A percentile compares a stretch with the other conserved stretches of the same genome.
Conservation (phyloP, 1,284 basidiomycete species). For the Ganoderma lingzhi region DNA sequence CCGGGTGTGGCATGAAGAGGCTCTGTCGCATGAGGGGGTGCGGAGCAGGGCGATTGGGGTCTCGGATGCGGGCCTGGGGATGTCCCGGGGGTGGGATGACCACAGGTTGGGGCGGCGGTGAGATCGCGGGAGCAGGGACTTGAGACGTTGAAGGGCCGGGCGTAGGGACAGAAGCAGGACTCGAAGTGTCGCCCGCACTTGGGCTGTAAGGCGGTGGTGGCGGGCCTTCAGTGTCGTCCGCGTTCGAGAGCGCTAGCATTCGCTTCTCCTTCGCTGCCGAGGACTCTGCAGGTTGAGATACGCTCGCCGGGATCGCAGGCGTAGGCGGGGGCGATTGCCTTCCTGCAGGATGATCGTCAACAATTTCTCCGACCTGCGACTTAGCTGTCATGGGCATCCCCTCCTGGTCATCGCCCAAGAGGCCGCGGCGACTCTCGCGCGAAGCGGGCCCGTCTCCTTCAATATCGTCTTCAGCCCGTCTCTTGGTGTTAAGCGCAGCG, state of each 20-base stretch:
- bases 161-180: neutral
- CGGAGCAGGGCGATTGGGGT: slow-evolving; percentile 27
- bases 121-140: slow-evolving; percentile 9
- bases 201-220: slow-evolving; percentile 30
- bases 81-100: slow-evolving; percentile 39
- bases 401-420: neutral
- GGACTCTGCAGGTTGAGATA: slow-evolving; percentile 5
- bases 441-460: slow-evolving; percentile 15
- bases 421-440: neutral
- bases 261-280: slow-evolving; percentile 29
- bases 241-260: slow-evolving; percentile 22
- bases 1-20: slow-evolving; percentile 76
- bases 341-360: slow-evolving; percentile 15
- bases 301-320: slow-evolving; percentile 15
- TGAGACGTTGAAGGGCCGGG: slow-evolving; percentile 16
- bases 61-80: slow-evolving; percentile 41
- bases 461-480: slow-evolving; percentile 42
- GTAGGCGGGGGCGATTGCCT: slow-evolving; percentile 18
- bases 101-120: slow-evolving; percentile 19
- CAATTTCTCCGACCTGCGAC: slow-evolving; percentile 24
- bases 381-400: slow-evolving; percentile 24
- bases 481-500: slow-evolving; percentile 46
- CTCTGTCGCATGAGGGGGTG: slow-evolving; percentile 45
- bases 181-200: slow-evolving; percentile 8
- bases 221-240: slow-evolving; percentile 21